Evolutionary conservation across 1,284 basidiomycete species (phyloP).

Genomic region (Ganoderma multipileum): DNA sequence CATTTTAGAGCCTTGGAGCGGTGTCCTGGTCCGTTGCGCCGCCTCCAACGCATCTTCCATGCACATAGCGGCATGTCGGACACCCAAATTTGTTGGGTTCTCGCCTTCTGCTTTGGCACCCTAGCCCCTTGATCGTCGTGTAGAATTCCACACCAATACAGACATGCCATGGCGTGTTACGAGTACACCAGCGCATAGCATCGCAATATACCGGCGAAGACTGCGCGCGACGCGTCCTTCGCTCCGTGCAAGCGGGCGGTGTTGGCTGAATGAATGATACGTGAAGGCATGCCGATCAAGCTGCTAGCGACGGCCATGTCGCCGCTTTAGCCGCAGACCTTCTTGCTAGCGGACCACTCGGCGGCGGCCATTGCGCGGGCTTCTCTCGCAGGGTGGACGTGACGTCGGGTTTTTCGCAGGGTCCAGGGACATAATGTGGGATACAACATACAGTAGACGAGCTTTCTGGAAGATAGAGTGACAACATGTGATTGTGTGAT

Average conservation of each 20-base stretch:
- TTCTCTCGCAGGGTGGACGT: not conserved
- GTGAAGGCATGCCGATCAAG: not conserved
- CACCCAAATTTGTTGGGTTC: not conserved
- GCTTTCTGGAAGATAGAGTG: not conserved
- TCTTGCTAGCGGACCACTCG: not conserved
- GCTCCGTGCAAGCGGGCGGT: not conserved
- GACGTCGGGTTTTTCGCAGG: not conserved
- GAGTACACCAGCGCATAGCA: not conserved
- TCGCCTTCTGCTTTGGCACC: not conserved
- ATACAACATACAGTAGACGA: not conserved
- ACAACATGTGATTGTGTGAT: not conserved
- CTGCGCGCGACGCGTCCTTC: not conserved
- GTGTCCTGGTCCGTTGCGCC: not conserved
- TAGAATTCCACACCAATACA: not conserved
- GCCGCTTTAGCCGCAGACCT: not conserved
- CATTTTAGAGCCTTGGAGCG: not conserved
- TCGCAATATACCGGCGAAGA: not conserved
- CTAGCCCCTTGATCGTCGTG: not conserved
- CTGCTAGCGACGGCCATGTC: conserved; percentile 1
- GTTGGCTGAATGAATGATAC: not conserved
- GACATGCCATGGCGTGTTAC: not conserved
- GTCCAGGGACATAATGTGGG: not conserved
- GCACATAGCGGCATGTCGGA: not conserved
- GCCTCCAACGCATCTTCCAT: not conserved
- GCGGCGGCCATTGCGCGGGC: conserved; percentile 3